Evolutionary conservation across 2,329 filamentous ascomycete genomes (phyloP).

Genomic region (Colletotrichum zoysiae): DNA sequence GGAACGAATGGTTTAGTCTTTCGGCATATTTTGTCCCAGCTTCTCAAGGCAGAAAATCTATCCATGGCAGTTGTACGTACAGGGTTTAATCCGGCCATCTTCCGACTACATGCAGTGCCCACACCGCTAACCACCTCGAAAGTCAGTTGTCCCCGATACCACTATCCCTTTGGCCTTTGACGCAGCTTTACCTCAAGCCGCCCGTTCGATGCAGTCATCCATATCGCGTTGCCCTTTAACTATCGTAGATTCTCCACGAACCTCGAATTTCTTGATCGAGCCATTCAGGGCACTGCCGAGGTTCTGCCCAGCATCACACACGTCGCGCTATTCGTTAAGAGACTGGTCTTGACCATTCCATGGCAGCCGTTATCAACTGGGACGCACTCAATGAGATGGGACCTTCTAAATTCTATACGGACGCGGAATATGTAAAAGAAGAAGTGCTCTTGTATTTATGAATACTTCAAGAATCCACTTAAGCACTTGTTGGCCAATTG

Average conservation of each 20-base stretch:
- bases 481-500: too few species aligned
- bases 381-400: slow-evolving; percentile 42
- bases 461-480: too few species aligned
- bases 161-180: slow-evolving; percentile 51
- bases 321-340: slow-evolving; percentile 67
- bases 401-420: neutral
- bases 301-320: slow-evolving; percentile 62
- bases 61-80: neutral
- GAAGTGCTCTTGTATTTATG: too few species aligned
- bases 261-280: slow-evolving; percentile 65
- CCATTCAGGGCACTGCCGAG: slow-evolving; percentile 63
- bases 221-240: slow-evolving; percentile 82
- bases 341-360: slow-evolving; percentile 67
- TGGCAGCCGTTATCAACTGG: slow-evolving; percentile 4
- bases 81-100: neutral
- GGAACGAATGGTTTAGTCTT: neutral
- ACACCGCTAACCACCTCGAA: neutral
- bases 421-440: neutral
- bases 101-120: neutral
- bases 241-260: slow-evolving; percentile 67
- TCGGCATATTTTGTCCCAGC: neutral
- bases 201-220: slow-evolving; percentile 79
- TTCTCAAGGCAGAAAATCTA: neutral
- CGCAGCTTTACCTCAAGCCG: slow-evolving; percentile 50
- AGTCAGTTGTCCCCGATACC: slow-evolving; percentile 50